Base-by-base conservation (phyloP, 116 monocot species). In the Zostera marina region DNA sequence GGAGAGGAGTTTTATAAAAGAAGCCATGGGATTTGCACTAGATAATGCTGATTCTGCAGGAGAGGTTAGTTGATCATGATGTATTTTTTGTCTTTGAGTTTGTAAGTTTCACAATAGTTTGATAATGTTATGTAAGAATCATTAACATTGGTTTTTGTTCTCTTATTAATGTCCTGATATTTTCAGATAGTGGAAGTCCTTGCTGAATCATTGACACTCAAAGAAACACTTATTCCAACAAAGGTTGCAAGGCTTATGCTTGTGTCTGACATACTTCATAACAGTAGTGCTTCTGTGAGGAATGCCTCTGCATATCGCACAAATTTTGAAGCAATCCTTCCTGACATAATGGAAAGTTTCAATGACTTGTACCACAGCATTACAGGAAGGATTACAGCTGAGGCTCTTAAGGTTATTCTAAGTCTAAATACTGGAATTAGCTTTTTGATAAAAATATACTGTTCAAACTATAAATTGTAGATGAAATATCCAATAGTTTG, bases 21-120 rank as follows among this genome's bases (percentile, higher is more conserved):
- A 81, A 58, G 99, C 91, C 52, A 99, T 99, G 99, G 99, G 91
- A 9, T 99, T 99, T 83, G 77, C 91, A 39, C 73, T 99, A 41
- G 99, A 99, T 72, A 91, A 99, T 87, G 99, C 99, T 61, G 99
- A 99, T 87, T 91, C 99, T 66, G 91, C 99, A 49, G 91, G 91
- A 69, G 99, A 99, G 84, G 99, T 99, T 73, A 56, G 47, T 11
- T 15, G 41, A 32, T 32, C 32, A 32, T 32, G 32, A 32, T 32
- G 32, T 1, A 32, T 32, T 32, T 32, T 32, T 5, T 32, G 4
- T 32, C 32, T 32, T 32, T 32, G 32, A 32, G 32, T 32, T 32
- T 32, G 32, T 3, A 32, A 32, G 32, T 32, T 32, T 5, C 32
- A 32, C 32, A 32, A 32, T 32, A 32, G 32, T 32, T 32, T 32